Base-by-base conservation (phyloP, 208 protist species). In the Trypanosoma congolense region DNA sequence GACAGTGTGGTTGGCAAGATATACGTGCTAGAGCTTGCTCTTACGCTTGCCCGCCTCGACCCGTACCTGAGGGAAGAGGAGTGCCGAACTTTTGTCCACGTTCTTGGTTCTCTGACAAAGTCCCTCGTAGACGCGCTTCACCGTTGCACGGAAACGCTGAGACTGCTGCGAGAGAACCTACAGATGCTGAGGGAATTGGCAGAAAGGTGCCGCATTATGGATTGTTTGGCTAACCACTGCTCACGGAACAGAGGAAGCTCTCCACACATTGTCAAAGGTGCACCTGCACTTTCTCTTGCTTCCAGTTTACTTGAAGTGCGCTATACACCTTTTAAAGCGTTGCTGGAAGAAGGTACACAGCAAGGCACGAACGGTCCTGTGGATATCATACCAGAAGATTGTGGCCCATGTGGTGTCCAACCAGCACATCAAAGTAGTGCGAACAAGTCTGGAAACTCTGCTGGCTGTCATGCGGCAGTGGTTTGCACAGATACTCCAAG, bases 1-100 rank as follows among this genome's bases (percentile, higher is more conserved):
- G 24, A 59, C 46, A 41, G 59, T 53, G 55, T 73, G 44, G 55
- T 73, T 8, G 49, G 24, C 44, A 54, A 71, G 49, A 74, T 70
- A n/a, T 93, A 93, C 66, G 64, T 73, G 8, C 56, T 93, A 16
- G 83, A 93, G 38, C 69, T 93, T 49, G 31, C 86, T 43, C 74
- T 91, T 30, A 77, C 77, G 2, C 70, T 93, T 30, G 63, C 72
- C 18, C 74, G 78, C 38, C 55, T 93, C 33, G 87, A 93, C 48
- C 75, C 78, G 16, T 51, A 76, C 12, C 64, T 93, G 35, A 71
- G 67, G 19, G 56, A 67, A 28, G 76, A 85, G 44, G 87, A 93
- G 66, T 64, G 83, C 5, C 61, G 76, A 14, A 36, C 76, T 24
- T 83, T 91, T 60, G 78, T 93, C n/a, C 72, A 70, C 44, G 73